Base-by-base conservation (phyloP, 805 yeast species). In the Suhomyces sp. region DNA sequence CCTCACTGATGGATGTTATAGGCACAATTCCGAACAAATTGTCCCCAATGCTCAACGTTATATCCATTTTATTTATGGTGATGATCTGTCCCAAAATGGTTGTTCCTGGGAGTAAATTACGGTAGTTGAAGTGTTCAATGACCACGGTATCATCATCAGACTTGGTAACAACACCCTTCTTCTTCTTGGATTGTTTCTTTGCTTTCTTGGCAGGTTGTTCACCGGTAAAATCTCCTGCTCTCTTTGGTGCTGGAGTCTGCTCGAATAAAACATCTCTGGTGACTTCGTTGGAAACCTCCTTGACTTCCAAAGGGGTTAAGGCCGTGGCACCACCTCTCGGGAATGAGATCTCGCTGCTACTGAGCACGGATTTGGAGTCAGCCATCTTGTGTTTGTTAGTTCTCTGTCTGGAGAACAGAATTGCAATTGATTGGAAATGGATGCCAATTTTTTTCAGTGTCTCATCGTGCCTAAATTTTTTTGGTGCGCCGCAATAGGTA, bases 311-410 rank as follows among this genome's bases (percentile, higher is more conserved):
- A 5, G 98, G 88, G 3, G 95, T 77, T 53, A 93, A 73, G 17
- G 79, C 86, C 18, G 91, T 76, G 9, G 83, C 79, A 33, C 98
- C 98, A 50, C 98, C 98, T 78, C 99, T 84, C 33, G 98, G 98
- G 56, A 93, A 93, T 9, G 83, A 70, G 26, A 72, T 65, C 39
- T 81, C 86, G 40, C 59, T 65, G 47, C 64, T 65, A 36, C 60
- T 58, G 33, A 66, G 51, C 27, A 56, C 53, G 25, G 66, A 56
- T 31, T 31, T 31, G 6, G 33, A 31, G 24, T 54, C 55, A 23
- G 54, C 43, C 41, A 38, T 33, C 23, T 21, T 36, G 15, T 19
- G 29, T 26, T 16, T 31, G 19, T 12, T 16, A 22, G 27, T 17
- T n/a, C 6, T 15, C 21, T 27, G 24, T 19, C 28, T 27, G 25